Evolutionary conservation across 2,329 filamentous ascomycete genomes (phyloP).

Genomic region (Alternaria solani): DNA sequence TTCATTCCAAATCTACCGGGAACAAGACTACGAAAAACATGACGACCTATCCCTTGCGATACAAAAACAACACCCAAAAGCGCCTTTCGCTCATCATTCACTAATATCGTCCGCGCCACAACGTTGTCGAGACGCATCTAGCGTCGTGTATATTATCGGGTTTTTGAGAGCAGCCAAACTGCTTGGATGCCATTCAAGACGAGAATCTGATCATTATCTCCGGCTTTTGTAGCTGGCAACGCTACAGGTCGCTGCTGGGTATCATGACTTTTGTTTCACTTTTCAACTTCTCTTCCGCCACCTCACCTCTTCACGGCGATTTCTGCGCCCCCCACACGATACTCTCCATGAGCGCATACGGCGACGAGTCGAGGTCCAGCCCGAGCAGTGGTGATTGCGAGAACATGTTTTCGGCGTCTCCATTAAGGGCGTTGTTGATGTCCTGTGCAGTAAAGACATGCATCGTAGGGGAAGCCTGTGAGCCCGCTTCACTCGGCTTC

Average conservation of each 20-base stretch:
- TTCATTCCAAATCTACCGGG: background rate
- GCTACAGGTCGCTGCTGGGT: conserved; percentile 8
- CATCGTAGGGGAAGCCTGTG: conserved; percentile 42
- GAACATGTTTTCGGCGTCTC: conserved; percentile 39
- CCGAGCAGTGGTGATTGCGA: conserved; percentile 48
- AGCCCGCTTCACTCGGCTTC: conserved; percentile 40
- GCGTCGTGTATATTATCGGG: background rate
- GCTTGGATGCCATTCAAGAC: background rate
- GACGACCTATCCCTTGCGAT: background rate
- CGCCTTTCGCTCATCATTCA: background rate
- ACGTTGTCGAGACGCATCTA: background rate
- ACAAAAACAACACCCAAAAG: background rate
- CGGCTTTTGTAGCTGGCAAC: background rate
- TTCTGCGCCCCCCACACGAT: conserved; percentile 56
- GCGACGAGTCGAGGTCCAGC: conserved; percentile 54
- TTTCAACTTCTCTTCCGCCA: background rate
- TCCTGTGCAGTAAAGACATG: conserved; percentile 49
- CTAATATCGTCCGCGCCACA: background rate
- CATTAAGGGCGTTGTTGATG: conserved; percentile 47
- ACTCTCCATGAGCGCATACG: conserved; percentile 59
- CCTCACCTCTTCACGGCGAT: conserved; percentile 2
- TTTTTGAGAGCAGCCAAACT: background rate
- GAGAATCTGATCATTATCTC: background rate
- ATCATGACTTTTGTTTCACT: conserved; percentile 8
- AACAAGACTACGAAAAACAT: background rate